A percentile compares a stretch with the other conserved stretches of the same genome.
Conservation (phyloP, 2,329 filamentous ascomycete genomes). For the Diaporthe caulivora region DNA sequence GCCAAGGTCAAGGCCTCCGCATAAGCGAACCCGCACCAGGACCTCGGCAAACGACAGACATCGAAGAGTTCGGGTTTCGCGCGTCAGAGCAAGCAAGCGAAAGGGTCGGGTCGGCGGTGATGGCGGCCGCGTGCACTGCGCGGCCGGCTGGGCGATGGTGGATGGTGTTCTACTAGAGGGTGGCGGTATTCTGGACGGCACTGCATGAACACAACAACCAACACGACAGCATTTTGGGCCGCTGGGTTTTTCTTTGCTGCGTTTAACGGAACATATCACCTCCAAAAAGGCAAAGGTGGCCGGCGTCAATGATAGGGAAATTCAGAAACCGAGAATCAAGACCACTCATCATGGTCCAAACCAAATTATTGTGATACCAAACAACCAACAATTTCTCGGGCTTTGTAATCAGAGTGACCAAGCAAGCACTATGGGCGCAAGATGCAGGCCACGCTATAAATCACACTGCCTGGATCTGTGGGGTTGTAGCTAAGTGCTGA, state of each 20-base stretch:
- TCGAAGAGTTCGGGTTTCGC: constrained; percentile 35
- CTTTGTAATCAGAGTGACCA: constrained; percentile 19
- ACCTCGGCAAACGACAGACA: constrained; percentile 33
- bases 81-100: constrained; percentile 40
- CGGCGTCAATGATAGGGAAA: constrained; percentile 76
- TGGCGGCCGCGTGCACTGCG: constrained; percentile 29
- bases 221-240: constrained; percentile 60
- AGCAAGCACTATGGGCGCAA: not conserved
- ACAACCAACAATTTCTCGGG: constrained; percentile 14
- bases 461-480: not conserved
- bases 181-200: constrained; percentile 53
- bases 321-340: constrained; percentile 64
- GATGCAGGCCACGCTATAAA: not conserved
- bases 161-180: constrained; percentile 45
- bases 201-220: constrained; percentile 58
- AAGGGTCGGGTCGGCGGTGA: constrained; percentile 31
- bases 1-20: constrained; percentile 90
- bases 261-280: constrained; percentile 69
- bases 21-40: constrained; percentile 62
- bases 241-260: constrained; percentile 70
- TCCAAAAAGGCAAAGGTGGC: constrained; percentile 60
- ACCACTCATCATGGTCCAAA: constrained; percentile 46
- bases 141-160: constrained; percentile 36
- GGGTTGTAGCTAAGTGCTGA: not conserved
- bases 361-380: constrained; percentile 51